Base-by-base conservation (phyloP, 2,329 filamentous ascomycete species). In the Macrophomina pseudophaseolina region DNA sequence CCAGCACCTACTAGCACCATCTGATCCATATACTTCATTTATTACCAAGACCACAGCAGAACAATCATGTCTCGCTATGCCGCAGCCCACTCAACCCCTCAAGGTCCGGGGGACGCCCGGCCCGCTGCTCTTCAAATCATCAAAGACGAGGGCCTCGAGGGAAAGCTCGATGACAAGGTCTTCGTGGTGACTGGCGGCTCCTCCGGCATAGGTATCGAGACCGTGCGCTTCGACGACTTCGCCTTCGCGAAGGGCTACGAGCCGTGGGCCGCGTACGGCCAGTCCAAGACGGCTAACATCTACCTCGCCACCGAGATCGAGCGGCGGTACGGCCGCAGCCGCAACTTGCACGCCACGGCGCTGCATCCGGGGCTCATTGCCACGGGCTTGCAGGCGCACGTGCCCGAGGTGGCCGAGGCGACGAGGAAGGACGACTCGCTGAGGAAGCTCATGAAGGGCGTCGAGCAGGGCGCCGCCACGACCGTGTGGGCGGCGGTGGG, bases 341-440 rank as follows among this genome's bases (percentile, higher is more conserved):
- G 16, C 3, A 73, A 73, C 0, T 38, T 78, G 60, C 68, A 49
- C 30, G 66, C 73, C 18, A 76, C 71, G 38, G 73, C 70, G 64
- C 59, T 77, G 48, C 76, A 77, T 67, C 76, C 75, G 0, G 75
- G 76, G 9, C 70, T 72, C n/a, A 64, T 70, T 5, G 44, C 74
- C 30, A 76, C 56, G 14, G 18, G 18, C 80, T 1, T 87, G 87
- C 68, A 80, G 75, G 0, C 80, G 30, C 59, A 63, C 14, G 5
- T 51, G 9, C n/a, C n/a, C n/a, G 42, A 84, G 66, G 78, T 79
- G 46, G 87, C 87, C 70, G 76, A 80, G 0, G 83, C 84, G 4
- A 84, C 83, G 62, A 78, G 85, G 18, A 84, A 80, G 70, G 80
- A 35, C 5, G 14, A 14, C 9, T 33, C 83, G 66, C 80, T 84